Conservation (phyloP, 495 filamentous ascomycete genomes). For the Aspergillus sclerotioniger region DNA sequence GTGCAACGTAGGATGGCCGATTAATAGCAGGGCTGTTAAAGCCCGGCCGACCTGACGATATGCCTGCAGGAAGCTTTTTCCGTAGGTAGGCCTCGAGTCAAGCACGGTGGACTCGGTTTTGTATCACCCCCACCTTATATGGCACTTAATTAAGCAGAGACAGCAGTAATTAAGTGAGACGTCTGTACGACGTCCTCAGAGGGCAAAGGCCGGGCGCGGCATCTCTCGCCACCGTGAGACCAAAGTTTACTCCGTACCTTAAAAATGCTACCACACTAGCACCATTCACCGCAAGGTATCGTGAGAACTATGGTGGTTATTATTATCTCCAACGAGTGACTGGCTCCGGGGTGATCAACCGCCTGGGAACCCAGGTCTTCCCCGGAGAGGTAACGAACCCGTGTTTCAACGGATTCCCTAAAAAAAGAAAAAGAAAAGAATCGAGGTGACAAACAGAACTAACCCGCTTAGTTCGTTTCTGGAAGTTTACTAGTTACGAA, state of each 20-base stretch:
- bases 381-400: not conserved
- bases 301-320: not conserved
- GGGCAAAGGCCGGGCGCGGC: not conserved
- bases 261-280: not conserved
- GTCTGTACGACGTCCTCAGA: not conserved
- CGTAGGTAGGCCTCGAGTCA: not conserved
- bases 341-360: too few species aligned
- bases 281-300: not conserved
- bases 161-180: slow-evolving; percentile 2
- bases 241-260: not conserved
- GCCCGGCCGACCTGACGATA: not conserved
- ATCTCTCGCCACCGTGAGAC: not conserved
- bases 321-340: too few species aligned
- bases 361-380: too few species aligned
- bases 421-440: not conserved
- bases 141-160: slow-evolving; percentile 5
- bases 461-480: slow-evolving; percentile 16
- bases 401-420: not conserved
- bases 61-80: slow-evolving; percentile 5
- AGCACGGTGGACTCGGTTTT: slow-evolving; percentile 1
- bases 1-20: slow-evolving; percentile 1
- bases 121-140: slow-evolving; percentile 2
- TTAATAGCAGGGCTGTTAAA: not conserved
- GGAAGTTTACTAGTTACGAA: slow-evolving; percentile 18
- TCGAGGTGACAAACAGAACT: not conserved